Conservation (phyloP, 306 rosid genomes). For the Cicer chorassanicum region DNA sequence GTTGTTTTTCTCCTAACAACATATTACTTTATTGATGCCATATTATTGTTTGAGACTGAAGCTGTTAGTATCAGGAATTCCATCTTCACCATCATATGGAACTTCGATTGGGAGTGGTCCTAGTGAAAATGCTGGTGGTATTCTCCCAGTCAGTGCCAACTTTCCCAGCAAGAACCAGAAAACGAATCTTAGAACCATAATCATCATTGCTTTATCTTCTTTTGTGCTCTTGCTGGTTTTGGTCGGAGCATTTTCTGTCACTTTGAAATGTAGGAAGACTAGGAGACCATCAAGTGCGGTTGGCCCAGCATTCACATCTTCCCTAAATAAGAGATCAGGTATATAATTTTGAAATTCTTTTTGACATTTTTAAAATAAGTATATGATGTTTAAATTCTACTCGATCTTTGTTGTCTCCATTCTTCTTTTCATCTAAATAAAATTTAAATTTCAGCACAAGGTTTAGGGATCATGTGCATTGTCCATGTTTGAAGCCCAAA, state of each 20-base stretch:
- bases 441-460: conserved; percentile 11
- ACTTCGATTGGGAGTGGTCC: conserved; percentile 63
- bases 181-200: conserved; percentile 74
- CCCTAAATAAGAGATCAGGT: conserved; percentile 92
- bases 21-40: conserved; percentile 34
- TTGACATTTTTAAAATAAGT: conserved; percentile 9
- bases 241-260: conserved; percentile 67
- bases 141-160: conserved; percentile 81
- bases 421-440: conserved; percentile 10
- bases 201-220: conserved; percentile 80
- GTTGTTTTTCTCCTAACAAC: conserved; percentile 40
- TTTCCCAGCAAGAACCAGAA: conserved; percentile 75
- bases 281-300: conserved; percentile 84
- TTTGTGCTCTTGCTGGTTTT: conserved; percentile 82
- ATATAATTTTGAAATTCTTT: conserved; percentile 48
- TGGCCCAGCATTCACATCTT: conserved; percentile 78
- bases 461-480: conserved; percentile 2
- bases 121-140: conserved; percentile 56
- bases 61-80: conserved; percentile 67
- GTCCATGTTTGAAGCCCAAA: not conserved
- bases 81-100: conserved; percentile 81
- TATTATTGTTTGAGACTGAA: conserved; percentile 53
- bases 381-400: conserved; percentile 11
- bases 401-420: conserved; percentile 4
- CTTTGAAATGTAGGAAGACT: conserved; percentile 78